Base-by-base conservation (phyloP, 2,329 filamentous ascomycete species). In the Grosmannia huntii region DNA sequence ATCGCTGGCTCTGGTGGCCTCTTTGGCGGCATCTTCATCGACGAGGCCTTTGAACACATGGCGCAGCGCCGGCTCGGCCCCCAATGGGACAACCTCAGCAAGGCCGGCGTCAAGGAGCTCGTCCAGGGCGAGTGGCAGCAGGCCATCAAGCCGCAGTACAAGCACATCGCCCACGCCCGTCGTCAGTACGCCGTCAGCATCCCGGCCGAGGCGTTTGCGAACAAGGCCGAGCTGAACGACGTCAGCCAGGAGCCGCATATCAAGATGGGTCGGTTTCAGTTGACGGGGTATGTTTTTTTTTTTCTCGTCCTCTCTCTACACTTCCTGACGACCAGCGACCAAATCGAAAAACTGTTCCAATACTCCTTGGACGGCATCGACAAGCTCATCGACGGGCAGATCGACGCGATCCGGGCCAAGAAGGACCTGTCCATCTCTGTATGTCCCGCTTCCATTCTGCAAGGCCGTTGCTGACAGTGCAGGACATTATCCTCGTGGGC, bases 11-110 rank as follows among this genome's bases (percentile, higher is more conserved):
- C 73, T 6, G 77, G 77, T 10, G 76, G 73, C 1, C 71, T 75
- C 59, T 80, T 75, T 59, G 78, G 77, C 27, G 77, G 75, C 3
- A 73, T 75, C 1, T 75, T 76, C 62, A 68, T 81, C 58, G 77
- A 79, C 60, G 70, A 73, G 64, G 68, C 75, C 21, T 80, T 80
- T 61, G 68, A 69, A 33, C 69, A 73, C 27, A 75, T 75, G 60
- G 65, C 78, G 21, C 72, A 71, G 59, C 67, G 70, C 16, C 75
- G 72, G 28, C 70, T 80, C n/a, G 74, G 73, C 12, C 66, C 72
- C 2, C 72, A 74, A 59, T 76, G 73, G 55, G 71, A 73, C 53
- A 72, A 73, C 51, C 71, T 73, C n/a, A 65, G 73, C 10, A 66
- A 77, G 46, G 67, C 72, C 0, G 62, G 67, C 33, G 73, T 77